Evolutionary conservation across 192 early-diverging fungal species (phyloP).

Genomic region (Spizellomyces punctatus): DNA sequence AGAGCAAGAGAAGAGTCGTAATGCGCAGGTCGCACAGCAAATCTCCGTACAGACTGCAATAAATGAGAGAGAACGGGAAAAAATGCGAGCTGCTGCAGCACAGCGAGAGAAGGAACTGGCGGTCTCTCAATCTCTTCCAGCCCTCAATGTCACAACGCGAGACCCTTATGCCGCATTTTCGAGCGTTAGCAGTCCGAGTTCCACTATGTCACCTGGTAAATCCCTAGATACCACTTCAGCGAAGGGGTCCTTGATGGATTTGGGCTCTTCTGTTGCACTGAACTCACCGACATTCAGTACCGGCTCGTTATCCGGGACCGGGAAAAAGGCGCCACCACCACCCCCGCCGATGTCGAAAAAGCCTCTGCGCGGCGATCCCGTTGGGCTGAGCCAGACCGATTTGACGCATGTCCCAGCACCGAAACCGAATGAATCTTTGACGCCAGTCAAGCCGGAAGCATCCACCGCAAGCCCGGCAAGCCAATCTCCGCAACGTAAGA

Average conservation of each 20-base stretch:
- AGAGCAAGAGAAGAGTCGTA: conserved; percentile 29
- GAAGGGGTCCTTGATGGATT: too few species aligned
- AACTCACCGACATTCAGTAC: neutral
- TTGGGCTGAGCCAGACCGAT: neutral
- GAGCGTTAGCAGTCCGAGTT: neutral
- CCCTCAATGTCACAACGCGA: neutral
- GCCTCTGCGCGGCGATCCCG: neutral
- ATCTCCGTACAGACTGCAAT: conserved; percentile 21
- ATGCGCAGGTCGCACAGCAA: conserved; percentile 8
- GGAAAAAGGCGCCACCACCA: conserved; percentile 24
- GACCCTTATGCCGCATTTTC: conserved; percentile 15
- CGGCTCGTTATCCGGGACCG: neutral
- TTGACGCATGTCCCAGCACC: neutral
- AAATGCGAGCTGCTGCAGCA: neutral
- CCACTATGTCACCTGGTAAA: neutral
- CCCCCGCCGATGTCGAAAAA: conserved; percentile 26
- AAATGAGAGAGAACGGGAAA: conserved; percentile 11
- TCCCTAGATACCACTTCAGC: neutral
- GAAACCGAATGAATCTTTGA: neutral
- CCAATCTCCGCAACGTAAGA: neutral
- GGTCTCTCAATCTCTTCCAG: neutral
- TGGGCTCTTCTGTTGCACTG: too few species aligned
- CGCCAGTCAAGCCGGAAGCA: too few species aligned
- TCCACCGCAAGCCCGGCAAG: too few species aligned
- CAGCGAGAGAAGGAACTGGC: neutral